These are phyloP conservation scores for Glycyrrhiza uralensis DNA, from an alignment of 306 rosid species.

Conservation along the genomic window DNA sequence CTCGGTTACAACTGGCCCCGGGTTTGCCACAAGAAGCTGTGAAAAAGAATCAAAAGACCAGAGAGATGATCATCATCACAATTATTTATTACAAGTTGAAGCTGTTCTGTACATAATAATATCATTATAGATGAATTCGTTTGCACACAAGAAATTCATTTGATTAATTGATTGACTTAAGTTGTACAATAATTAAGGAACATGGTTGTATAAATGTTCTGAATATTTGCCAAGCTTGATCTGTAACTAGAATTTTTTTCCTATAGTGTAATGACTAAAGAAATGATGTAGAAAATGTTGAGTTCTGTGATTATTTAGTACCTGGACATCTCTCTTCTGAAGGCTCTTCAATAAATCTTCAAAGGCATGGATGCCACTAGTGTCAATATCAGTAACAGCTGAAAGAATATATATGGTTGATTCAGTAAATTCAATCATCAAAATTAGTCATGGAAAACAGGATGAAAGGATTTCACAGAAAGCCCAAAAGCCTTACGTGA, in stretches of 20 bases:
- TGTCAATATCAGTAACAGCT: slow-evolving; percentile 86
- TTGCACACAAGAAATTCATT: not conserved
- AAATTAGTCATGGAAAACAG: not conserved
- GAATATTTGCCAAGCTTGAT: not conserved
- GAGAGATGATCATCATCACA: not conserved
- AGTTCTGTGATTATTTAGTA: slow-evolving; percentile 8
- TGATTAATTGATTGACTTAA: not conserved
- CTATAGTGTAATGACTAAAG: not conserved
- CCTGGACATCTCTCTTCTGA: slow-evolving; percentile 53
- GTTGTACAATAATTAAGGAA: too few species aligned
- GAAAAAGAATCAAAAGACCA: not conserved
- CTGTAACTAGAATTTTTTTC: not conserved
- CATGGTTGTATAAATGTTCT: not conserved
- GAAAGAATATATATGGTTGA: not conserved
- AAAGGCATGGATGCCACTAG: slow-evolving; percentile 73
- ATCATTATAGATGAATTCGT: not conserved
- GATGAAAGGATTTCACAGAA: not conserved
- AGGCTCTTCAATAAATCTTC: slow-evolving; percentile 55
- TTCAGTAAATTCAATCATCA: not conserved
- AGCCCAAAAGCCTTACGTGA: slow-evolving; percentile 66
- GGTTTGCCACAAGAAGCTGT: slow-evolving; percentile 75
- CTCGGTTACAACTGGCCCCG: slow-evolving; percentile 73
- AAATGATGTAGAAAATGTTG: not conserved
- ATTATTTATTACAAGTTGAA: not conserved
- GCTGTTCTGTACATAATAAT: not conserved